Conservation (phyloP, 352 stramenopile species). For the Globisporangium camurandrum region DNA sequence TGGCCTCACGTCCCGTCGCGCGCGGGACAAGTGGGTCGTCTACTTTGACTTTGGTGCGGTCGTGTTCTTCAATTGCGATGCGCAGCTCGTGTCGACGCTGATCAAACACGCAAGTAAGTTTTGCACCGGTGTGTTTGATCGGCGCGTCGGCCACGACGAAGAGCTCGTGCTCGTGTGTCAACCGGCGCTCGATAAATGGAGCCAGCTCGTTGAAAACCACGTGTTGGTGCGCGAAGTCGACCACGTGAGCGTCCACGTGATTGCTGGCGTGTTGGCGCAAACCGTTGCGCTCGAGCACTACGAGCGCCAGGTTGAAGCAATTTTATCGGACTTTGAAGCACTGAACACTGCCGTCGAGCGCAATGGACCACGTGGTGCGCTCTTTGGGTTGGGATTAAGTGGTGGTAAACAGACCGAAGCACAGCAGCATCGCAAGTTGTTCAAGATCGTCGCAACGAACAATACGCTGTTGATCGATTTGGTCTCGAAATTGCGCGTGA, state of each 20-base stretch:
- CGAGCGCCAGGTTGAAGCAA: constrained; percentile 92
- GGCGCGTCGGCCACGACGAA: constrained; percentile 73
- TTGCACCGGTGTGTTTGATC: constrained; percentile 69
- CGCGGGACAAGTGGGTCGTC: constrained; percentile 88
- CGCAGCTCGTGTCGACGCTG: constrained; percentile 59
- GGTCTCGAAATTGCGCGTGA: constrained; percentile 94
- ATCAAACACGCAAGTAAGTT: constrained; percentile 74
- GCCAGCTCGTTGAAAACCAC: constrained; percentile 76
- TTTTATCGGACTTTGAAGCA: constrained; percentile 91
- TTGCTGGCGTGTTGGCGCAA: constrained; percentile 93
- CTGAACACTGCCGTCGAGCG: constrained; percentile 88
- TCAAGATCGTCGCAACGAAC: constrained; percentile 92
- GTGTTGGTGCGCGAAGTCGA: constrained; percentile 76
- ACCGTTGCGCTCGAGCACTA: constrained; percentile 95
- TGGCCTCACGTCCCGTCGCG: constrained; percentile 58
- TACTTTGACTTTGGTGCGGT: constrained; percentile 90
- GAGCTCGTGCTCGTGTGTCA: constrained; percentile 69
- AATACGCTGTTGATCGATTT: constrained; percentile 96
- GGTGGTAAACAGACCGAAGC: constrained; percentile 48
- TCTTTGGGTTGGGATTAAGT: constrained; percentile 52
- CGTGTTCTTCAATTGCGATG: constrained; percentile 91
- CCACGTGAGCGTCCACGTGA: constrained; percentile 87
- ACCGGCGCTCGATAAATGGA: constrained; percentile 67
- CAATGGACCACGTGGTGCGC: constrained; percentile 56
- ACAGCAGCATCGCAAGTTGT: constrained; percentile 73